These are phyloP conservation scores for Tillandsia leiboldiana DNA, from an alignment of 176 grass and related monocot genomes.

Conservation along the genomic window DNA sequence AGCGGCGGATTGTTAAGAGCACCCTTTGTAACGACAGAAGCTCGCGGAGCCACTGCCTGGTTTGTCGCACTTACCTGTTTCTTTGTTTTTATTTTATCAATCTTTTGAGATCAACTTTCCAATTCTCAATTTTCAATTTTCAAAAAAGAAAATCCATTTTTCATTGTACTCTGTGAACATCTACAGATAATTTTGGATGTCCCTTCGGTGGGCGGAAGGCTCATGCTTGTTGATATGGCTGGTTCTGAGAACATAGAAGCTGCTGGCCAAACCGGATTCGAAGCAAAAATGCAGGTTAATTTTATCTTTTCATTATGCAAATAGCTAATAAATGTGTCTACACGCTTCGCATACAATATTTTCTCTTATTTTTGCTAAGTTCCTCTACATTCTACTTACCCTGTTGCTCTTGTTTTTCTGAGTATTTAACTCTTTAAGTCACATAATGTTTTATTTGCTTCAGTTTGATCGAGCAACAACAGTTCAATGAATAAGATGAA, in stretches of 20 bases:
- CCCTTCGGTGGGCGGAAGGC: constrained; percentile 81
- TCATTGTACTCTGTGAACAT: background rate
- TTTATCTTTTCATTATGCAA: background rate
- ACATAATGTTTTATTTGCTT: no score
- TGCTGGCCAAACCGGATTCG: constrained; percentile 71
- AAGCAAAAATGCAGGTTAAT: constrained; percentile 90
- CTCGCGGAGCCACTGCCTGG: constrained; percentile 82
- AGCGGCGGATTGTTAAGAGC: constrained; percentile 65
- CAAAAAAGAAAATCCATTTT: background rate
- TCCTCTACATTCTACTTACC: background rate
- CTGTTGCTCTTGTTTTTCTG: no score
- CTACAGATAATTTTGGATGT: constrained; percentile 83
- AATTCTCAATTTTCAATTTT: background rate
- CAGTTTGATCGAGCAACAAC: no score
- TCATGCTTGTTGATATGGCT: constrained; percentile 95
- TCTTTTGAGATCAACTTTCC: background rate
- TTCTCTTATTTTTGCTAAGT: background rate
- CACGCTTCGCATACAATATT: background rate
- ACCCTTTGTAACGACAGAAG: constrained; percentile 89
- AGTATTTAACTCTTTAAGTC: no score
- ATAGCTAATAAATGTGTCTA: background rate
- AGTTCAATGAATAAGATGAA: no score
- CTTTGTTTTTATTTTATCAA: background rate
- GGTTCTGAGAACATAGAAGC: constrained; percentile 97
- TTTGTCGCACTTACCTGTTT: constrained; percentile 21